phyloP scores from a whole-genome alignment of 495 filamentous ascomycete species.

The Penicillium paradoxum region DNA sequence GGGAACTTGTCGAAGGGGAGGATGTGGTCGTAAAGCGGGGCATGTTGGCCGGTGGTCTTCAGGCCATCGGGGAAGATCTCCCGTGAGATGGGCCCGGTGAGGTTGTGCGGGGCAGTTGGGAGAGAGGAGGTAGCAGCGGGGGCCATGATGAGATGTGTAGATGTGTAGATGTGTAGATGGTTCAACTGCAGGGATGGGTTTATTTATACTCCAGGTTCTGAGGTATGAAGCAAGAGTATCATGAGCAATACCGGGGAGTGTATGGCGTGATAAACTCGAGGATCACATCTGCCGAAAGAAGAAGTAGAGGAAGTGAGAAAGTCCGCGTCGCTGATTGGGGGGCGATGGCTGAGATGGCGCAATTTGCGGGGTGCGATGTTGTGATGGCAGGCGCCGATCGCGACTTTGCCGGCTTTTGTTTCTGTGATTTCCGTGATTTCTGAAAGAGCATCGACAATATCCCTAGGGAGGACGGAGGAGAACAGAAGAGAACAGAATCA shows the following conservation, averaged over 20 bases:
- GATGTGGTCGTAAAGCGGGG: constrained; percentile 61
- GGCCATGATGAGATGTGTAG: constrained; percentile 25
- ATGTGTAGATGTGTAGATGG: background rate
- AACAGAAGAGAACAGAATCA: no score
- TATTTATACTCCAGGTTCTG: constrained; percentile 22
- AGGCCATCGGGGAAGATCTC: constrained; percentile 47
- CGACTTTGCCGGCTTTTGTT: background rate
- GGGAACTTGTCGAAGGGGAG: constrained; percentile 66
- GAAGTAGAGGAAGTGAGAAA: no score
- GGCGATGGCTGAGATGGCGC: constrained; percentile 24
- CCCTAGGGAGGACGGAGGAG: no score
- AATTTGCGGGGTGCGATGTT: constrained; percentile 30
- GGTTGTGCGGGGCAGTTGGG: constrained; percentile 30
- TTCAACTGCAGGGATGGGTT: background rate
- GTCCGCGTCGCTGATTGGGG: constrained; percentile 22
- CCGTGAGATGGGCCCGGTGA: constrained; percentile 21
- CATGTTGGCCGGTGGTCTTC: constrained; percentile 71
- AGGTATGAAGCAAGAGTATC: background rate
- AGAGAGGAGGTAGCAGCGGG: constrained; percentile 31
- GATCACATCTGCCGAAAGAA: no score
- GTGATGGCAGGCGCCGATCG: constrained; percentile 20
- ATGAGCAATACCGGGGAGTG: constrained; percentile 20
- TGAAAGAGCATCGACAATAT: no score
- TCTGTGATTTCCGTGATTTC: no score
- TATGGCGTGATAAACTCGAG: constrained; percentile 21